Percentiles rank a stretch among this genome's conserved stretches.
Evolutionary conservation across 2,329 filamentous ascomycete species (phyloP).

Genomic region (Fusarium tricinctum): DNA sequence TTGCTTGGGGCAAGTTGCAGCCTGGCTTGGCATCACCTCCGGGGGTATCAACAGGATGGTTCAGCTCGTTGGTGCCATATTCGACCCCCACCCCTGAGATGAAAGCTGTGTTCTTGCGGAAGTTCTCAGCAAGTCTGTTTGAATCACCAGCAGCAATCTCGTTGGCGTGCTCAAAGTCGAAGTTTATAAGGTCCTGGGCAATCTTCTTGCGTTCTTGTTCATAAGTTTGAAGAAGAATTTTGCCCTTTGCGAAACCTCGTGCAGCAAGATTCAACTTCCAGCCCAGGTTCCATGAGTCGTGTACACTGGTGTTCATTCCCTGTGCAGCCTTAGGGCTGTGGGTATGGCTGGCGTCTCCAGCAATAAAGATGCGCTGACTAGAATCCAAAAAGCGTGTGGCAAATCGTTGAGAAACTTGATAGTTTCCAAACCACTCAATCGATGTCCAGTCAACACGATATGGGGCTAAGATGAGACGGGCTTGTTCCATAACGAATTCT

Average conservation of each 20-base stretch:
- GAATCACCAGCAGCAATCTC: conserved; percentile 73
- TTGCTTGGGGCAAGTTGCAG: no score
- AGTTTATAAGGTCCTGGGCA: conserved; percentile 70
- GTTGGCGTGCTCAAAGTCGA: conserved; percentile 66
- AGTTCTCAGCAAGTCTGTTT: conserved; percentile 74
- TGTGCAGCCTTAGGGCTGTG: conserved; percentile 80
- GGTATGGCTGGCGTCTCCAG: conserved; percentile 78
- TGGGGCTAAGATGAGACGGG: conserved; percentile 70
- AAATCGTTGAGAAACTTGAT: background rate
- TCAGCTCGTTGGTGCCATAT: conserved; percentile 54
- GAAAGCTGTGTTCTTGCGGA: conserved; percentile 77
- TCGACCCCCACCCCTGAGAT: conserved; percentile 79
- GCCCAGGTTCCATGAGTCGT: conserved; percentile 73
- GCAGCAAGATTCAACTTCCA: conserved; percentile 67
- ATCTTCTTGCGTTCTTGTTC: conserved; percentile 73
- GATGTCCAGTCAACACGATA: conserved; percentile 70
- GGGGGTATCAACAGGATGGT: no score
- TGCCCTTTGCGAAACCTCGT: conserved; percentile 67
- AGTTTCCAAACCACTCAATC: conserved; percentile 73
- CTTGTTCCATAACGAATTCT: conserved; percentile 78
- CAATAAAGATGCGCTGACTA: conserved; percentile 69
- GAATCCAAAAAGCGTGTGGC: background rate
- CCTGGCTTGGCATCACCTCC: no score
- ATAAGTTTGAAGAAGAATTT: conserved; percentile 66
- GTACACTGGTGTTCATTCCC: conserved; percentile 73